These are phyloP conservation scores for Saccharomycopsis sp. DNA, from an alignment of 805 yeast genomes.

Conservation along the genomic window DNA sequence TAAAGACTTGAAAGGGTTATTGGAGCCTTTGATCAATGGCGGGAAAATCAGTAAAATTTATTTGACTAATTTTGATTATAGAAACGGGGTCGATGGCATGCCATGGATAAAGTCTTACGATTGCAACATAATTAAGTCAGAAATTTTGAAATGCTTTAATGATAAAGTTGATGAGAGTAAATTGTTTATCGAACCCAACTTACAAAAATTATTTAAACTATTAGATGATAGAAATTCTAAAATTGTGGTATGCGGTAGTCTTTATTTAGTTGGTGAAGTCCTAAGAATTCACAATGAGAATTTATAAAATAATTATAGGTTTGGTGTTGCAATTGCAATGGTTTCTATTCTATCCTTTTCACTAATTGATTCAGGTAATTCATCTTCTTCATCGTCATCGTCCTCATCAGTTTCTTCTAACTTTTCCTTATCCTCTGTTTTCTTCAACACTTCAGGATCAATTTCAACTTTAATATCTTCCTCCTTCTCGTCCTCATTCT, in stretches of 20 bases:
- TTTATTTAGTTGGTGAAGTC: slow-evolving; percentile 59
- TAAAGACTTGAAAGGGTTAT: slow-evolving; percentile 47
- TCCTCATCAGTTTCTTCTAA: not conserved
- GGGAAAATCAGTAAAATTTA: slow-evolving; percentile 38
- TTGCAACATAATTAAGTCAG: slow-evolving; percentile 28
- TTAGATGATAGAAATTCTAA: slow-evolving; percentile 21
- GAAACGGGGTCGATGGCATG: slow-evolving; percentile 66
- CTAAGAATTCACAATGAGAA: slow-evolving; percentile 29
- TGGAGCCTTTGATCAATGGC: slow-evolving; percentile 40
- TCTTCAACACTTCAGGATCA: slow-evolving; percentile 5
- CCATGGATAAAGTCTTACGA: slow-evolving; percentile 73
- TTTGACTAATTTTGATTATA: slow-evolving; percentile 51
- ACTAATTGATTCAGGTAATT: not conserved
- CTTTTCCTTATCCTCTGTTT: not conserved
- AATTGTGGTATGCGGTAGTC: slow-evolving; percentile 60
- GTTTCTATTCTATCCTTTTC: slow-evolving; percentile 1
- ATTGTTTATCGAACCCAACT: slow-evolving; percentile 24
- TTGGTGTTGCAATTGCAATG: slow-evolving; percentile 8
- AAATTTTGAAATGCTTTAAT: slow-evolving; percentile 18
- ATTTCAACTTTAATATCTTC: slow-evolving; percentile 11
- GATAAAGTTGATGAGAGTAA: slow-evolving; percentile 24
- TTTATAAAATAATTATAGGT: not conserved
- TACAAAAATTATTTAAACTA: slow-evolving; percentile 26
- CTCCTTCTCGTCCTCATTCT: slow-evolving; percentile 23
- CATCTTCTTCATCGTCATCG: not conserved